phyloP scores from a whole-genome alignment of 1,139 yeast species.

The Komagataea norvegica region DNA sequence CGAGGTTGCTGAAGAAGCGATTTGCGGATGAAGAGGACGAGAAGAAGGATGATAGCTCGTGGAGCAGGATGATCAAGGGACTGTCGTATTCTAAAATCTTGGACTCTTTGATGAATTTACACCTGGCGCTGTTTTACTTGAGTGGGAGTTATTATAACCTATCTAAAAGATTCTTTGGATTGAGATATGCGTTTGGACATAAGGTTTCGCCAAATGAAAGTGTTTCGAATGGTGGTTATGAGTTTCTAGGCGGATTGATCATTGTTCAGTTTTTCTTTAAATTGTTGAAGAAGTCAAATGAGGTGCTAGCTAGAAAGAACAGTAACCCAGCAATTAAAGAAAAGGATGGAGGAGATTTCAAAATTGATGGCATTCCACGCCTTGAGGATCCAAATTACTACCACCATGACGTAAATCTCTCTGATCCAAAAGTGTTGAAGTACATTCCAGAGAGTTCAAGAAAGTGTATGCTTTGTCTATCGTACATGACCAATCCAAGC shows the following conservation, averaged over 20 bases:
- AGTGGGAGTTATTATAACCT: slow-evolving; percentile 75
- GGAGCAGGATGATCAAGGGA: slow-evolving; percentile 11
- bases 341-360: slow-evolving; percentile 2
- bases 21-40: slow-evolving; percentile 15
- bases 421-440: slow-evolving; percentile 53
- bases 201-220: slow-evolving; percentile 43
- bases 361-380: slow-evolving; percentile 19
- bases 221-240: slow-evolving; percentile 56
- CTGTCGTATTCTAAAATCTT: slow-evolving; percentile 39
- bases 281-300: slow-evolving; percentile 20
- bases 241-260: slow-evolving; percentile 68
- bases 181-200: slow-evolving; percentile 75
- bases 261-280: slow-evolving; percentile 55
- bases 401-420: slow-evolving; percentile 41
- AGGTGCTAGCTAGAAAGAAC: slow-evolving; percentile 3
- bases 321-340: not conserved
- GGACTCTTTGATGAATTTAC: slow-evolving; percentile 56
- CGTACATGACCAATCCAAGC: slow-evolving; percentile 76
- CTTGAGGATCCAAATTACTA: slow-evolving; percentile 5
- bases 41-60: slow-evolving; percentile 27
- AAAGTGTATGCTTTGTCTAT: slow-evolving; percentile 77
- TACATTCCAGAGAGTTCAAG: slow-evolving; percentile 70
- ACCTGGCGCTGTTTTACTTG: slow-evolving; percentile 77
- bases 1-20: slow-evolving; percentile 26
- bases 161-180: slow-evolving; percentile 71